Base-by-base conservation (phyloP, 495 filamentous ascomycete species). In the Aspergillus saccharolyticus region DNA sequence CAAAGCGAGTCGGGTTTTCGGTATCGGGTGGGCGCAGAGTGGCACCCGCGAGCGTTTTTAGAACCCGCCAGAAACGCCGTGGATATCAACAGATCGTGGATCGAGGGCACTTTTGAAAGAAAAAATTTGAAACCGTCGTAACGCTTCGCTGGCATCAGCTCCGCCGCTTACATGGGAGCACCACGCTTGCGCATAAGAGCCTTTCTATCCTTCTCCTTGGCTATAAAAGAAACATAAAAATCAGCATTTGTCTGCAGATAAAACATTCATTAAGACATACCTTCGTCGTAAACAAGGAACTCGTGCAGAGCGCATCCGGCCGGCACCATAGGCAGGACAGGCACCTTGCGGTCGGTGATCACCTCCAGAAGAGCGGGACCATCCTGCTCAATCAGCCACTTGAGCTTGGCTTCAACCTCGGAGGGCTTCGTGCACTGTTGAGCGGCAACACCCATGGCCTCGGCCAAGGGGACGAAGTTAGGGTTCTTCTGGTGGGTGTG, bases 281-380 rank as follows among this genome's bases (percentile, higher is more conserved):
- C 84, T 80, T 83, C 79, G 70, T 98, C 93, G 71, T 90, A 98
- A 18, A 92, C 80, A 66, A 96, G 75, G 77, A 97, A 96, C 74
- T 98, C 95, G 67, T 97, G 90, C 61, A 98, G 78, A 57, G 80
- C 95, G 57, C 78, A 84, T 28, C 95, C 94, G 28, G 81, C 85
- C 20, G 92, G 91, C 49, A 98, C 94, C 94, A 97, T 97, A 18
- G 94, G 94, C 52, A 98, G 76, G 16, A 98, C 95, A 45, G 95
- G 92, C n/a, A 97, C 89, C 83, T 97, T 96, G 81, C 96, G 91
- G 66, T 81, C 79, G 49, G 79, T 80, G 53, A 78, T 69, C 30
- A 74, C 72, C 54, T 76, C 73, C 46, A 87, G 71, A 55, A 90
- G 73, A 14, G 85, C 83, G 15, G 87, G 85, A 10, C 86, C 87